Evolutionary conservation across 2,329 filamentous ascomycete species (phyloP), one percentile per base, ranked within the genome.

Genomic region (Bipolaris cookei): DNA sequence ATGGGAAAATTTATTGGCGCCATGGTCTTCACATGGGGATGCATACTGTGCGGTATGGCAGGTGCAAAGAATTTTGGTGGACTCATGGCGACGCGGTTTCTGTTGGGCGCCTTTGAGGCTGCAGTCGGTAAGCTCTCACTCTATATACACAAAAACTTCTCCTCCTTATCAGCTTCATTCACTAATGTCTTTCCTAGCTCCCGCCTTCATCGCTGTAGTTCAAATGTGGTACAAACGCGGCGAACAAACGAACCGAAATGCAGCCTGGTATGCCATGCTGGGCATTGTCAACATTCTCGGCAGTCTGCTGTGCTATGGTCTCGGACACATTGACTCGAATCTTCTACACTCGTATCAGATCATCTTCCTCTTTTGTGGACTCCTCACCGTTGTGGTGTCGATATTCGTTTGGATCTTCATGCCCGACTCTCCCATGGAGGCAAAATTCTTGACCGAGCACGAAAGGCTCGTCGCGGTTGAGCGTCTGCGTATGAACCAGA

Each of bases 101-200:
- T 91, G 7, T 81, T 91, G 4, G 89, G 89, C 48, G 83, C 88
- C 48, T 90, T 90, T 65, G 88, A 91, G 72, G 84, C 88, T 0
- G 84, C 84, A 44, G 76, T 80, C 32, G 70, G 69, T 69, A 58
- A 61, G 70, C 61, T 10, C 30, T 28, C 18, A 44, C 34, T n/a
- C 6, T 35, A 20, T 4, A 6, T 11, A 21, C 10, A 28, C 23
- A 11, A 30, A 28, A 30, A 13, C 28, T 3, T 4, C 2, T 13
- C 11, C 6, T 34, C 6, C 7, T 6, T 10, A 18, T 6, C 20
- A 23, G 4, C 16, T 6, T n/a, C 3, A 4, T 20, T 7, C 34
- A 39, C 57, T 63, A 28, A 64, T 21, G 5, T 10, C 18, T 7
- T 5, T 21, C 35, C 11, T 8, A 73, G 71, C 71, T 18, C 71